Conservation (phyloP, 192 early-diverging fungal species). For the Podochytrium sp. region DNA sequence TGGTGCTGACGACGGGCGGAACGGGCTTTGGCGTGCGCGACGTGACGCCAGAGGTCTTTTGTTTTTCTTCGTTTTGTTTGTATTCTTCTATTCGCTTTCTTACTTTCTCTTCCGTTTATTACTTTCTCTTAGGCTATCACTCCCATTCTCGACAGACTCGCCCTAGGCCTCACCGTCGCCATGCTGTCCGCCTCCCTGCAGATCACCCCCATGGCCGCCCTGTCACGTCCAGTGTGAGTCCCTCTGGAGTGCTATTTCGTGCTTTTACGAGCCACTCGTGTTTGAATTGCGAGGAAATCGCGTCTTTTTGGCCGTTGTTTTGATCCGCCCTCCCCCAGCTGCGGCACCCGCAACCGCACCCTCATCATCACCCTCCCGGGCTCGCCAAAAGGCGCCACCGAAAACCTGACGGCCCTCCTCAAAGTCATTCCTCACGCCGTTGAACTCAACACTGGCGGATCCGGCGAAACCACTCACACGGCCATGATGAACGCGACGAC, state of each 20-base stretch:
- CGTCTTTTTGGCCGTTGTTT: background rate
- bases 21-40: conserved; percentile 89
- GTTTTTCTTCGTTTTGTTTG: background rate
- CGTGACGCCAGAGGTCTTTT: conserved; percentile 79
- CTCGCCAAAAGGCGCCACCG: conserved; percentile 80
- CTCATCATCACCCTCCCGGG: conserved; percentile 88
- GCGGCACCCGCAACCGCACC: conserved; percentile 48
- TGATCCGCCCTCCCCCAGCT: background rate
- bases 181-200: conserved; percentile 76
- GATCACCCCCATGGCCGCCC: conserved; percentile 88
- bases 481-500: conserved; percentile 34
- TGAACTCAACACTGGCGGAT: conserved; percentile 64
- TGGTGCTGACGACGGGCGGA: conserved; percentile 89
- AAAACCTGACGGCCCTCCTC: conserved; percentile 80
- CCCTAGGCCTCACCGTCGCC: conserved; percentile 77
- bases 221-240: conserved; percentile 67
- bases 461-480: conserved; percentile 61
- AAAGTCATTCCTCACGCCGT: conserved; percentile 82
- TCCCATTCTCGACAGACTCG: conserved; percentile 69
- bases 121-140: conserved; percentile 60
- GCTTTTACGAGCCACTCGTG: conserved; percentile 69
- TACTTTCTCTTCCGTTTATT: background rate
- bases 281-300: conserved; percentile 6
- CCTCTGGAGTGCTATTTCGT: background rate
- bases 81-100: background rate